These are phyloP conservation scores for Aspergillus costaricaensis DNA, from an alignment of 2,329 filamentous ascomycete genomes.

Conservation along the genomic window DNA sequence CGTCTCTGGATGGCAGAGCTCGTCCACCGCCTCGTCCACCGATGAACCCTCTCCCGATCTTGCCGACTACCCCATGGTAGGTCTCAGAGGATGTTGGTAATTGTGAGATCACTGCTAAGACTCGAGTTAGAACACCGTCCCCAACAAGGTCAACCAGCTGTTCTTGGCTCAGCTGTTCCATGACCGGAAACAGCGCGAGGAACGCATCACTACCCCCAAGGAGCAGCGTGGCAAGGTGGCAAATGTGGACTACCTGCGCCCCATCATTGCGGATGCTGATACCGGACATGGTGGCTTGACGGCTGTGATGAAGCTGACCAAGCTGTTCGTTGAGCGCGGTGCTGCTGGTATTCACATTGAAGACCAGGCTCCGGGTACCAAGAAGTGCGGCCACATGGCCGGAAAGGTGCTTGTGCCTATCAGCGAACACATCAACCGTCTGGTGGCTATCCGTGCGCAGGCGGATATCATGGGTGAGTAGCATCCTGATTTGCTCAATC, in stretches of 20 bases:
- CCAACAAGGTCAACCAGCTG: conserved; percentile 95
- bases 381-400: conserved; percentile 99
- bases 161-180: conserved; percentile 99
- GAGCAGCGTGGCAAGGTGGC: conserved; percentile 70
- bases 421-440: conserved; percentile 94
- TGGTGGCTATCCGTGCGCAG: conserved; percentile 95
- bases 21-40: conserved; percentile 89
- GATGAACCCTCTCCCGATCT: conserved; percentile 97
- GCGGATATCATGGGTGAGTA: conserved; percentile 93
- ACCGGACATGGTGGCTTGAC: conserved; percentile 96
- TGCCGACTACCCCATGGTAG: conserved; percentile 91
- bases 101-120: not conserved
- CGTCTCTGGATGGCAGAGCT: conserved; percentile 98
- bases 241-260: conserved; percentile 90
- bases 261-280: conserved; percentile 95
- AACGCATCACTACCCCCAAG: conserved; percentile 77
- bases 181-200: conserved; percentile 97
- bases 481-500: not conserved
- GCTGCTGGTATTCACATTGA: conserved; percentile 98
- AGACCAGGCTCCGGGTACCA: conserved; percentile 95
- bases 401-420: conserved; percentile 97
- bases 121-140: conserved; percentile 76
- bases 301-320: conserved; percentile 99
- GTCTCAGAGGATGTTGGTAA: conserved; percentile 25
- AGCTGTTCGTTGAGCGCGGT: conserved; percentile 94